Conservation (phyloP, 148 eudicot species). For the Oxyria digyna region DNA sequence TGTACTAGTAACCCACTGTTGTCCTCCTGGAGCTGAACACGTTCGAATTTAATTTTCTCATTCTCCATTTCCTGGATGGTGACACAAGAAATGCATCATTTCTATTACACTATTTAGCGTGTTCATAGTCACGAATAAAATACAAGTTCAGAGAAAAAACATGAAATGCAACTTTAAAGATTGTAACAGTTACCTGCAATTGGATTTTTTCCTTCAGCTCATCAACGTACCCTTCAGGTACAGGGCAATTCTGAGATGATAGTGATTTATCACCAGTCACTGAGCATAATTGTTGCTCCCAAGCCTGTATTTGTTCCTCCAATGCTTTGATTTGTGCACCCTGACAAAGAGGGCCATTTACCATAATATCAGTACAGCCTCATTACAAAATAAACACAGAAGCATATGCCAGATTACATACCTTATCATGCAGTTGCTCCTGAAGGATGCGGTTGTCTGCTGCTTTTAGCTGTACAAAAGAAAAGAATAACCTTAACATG, state of each 20-base stretch:
- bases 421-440: constrained; percentile 92
- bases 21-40: constrained; percentile 55
- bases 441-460: constrained; percentile 93
- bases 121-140: not conserved
- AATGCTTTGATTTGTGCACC: constrained; percentile 63
- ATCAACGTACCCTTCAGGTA: constrained; percentile 44
- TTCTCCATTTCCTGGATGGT: constrained; percentile 66
- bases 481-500: not conserved
- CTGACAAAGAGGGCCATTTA: constrained; percentile 27
- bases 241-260: constrained; percentile 21
- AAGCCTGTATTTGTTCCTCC: constrained; percentile 39
- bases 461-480: constrained; percentile 53
- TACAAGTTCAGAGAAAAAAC: not conserved
- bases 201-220: constrained; percentile 69
- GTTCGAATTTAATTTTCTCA: constrained; percentile 66
- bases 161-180: not conserved
- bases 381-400: not conserved
- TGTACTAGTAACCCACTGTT: constrained; percentile 83
- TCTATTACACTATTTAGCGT: not conserved
- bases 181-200: constrained; percentile 42
- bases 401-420: constrained; percentile 8
- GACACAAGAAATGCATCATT: not conserved
- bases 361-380: not conserved
- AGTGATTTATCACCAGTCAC: constrained; percentile 21
- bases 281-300: constrained; percentile 64